A percentile compares a stretch with the other conserved stretches of the same genome.
Conservation (phyloP, 345 rosid species). For the Cochlearia excelsa region DNA sequence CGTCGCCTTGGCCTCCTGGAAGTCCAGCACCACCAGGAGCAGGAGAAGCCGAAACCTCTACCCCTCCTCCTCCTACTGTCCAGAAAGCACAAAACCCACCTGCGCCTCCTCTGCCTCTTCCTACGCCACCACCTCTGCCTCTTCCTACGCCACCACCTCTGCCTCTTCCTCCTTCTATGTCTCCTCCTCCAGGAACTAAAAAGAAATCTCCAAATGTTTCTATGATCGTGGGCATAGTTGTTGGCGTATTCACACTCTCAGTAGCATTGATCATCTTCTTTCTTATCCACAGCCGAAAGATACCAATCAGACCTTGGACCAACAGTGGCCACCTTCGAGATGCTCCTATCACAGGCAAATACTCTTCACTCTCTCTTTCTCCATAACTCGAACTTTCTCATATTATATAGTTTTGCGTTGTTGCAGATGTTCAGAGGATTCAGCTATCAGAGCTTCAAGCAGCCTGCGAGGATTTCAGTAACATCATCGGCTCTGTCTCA, state of each 20-base stretch:
- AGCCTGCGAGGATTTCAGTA: slow-evolving; percentile 97
- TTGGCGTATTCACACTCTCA: slow-evolving; percentile 41
- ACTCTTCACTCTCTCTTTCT: slow-evolving; percentile 13
- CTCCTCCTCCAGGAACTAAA: slow-evolving; percentile 12
- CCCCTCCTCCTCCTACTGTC: slow-evolving; percentile 25
- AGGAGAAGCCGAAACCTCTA: background rate
- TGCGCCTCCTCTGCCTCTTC: background rate
- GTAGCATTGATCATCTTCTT: slow-evolving; percentile 39
- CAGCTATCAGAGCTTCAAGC: slow-evolving; percentile 80
- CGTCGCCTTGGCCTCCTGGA: background rate
- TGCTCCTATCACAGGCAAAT: slow-evolving; percentile 70
- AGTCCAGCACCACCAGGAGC: background rate
- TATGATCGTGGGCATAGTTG: slow-evolving; percentile 30
- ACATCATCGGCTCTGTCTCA: slow-evolving; percentile 71
- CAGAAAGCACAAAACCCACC: slow-evolving; percentile 1
- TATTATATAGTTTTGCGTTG: background rate
- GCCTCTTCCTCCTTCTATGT: background rate
- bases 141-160: background rate
- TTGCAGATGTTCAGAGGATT: slow-evolving; percentile 76
- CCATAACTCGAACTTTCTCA: background rate
- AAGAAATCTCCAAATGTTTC: slow-evolving; percentile 4
- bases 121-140: background rate
- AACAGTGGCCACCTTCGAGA: slow-evolving; percentile 85
- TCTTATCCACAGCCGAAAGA: slow-evolving; percentile 51
- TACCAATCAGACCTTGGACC: slow-evolving; percentile 81